Percentiles rank a stretch among this genome's conserved stretches.
These are phyloP conservation scores for Boletus edulis DNA, from an alignment of 768 basidiomycete species.

Conservation along the genomic window DNA sequence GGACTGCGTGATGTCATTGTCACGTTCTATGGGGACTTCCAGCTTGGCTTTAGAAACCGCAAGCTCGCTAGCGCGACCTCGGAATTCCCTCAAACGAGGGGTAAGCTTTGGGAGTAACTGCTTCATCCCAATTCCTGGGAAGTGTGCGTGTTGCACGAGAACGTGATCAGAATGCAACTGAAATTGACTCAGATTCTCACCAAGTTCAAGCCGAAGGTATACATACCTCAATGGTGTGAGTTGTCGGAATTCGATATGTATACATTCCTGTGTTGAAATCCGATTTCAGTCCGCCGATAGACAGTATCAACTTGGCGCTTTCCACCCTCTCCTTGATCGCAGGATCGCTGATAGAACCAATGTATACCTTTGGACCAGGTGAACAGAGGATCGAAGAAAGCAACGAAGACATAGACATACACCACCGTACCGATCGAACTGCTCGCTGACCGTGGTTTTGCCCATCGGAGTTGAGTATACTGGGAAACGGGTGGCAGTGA, in stretches of 20 bases:
- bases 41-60: slow-evolving; percentile 42
- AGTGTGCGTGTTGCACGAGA: slow-evolving; percentile 61
- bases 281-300: slow-evolving; percentile 64
- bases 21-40: slow-evolving; percentile 48
- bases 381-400: neutral
- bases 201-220: neutral
- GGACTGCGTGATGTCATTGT: slow-evolving; percentile 62
- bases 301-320: slow-evolving; percentile 69
- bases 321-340: slow-evolving; percentile 72
- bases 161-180: slow-evolving; percentile 78
- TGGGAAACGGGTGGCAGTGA: slow-evolving; percentile 63
- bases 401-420: slow-evolving; percentile 47
- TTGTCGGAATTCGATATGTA: slow-evolving; percentile 64
- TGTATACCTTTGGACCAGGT: slow-evolving; percentile 53
- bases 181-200: neutral
- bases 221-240: slow-evolving; percentile 60
- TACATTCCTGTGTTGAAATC: slow-evolving; percentile 93
- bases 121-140: slow-evolving; percentile 72
- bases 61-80: slow-evolving; percentile 39
- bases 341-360: slow-evolving; percentile 68
- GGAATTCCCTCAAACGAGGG: slow-evolving; percentile 45
- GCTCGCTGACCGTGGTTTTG: slow-evolving; percentile 72
- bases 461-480: slow-evolving; percentile 82
- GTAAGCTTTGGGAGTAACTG: slow-evolving; percentile 71
- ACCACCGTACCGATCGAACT: slow-evolving; percentile 72